These are phyloP conservation scores for Cryphonectria parasitica DNA, from an alignment of 2,329 filamentous ascomycete species.

Conservation along the genomic window DNA sequence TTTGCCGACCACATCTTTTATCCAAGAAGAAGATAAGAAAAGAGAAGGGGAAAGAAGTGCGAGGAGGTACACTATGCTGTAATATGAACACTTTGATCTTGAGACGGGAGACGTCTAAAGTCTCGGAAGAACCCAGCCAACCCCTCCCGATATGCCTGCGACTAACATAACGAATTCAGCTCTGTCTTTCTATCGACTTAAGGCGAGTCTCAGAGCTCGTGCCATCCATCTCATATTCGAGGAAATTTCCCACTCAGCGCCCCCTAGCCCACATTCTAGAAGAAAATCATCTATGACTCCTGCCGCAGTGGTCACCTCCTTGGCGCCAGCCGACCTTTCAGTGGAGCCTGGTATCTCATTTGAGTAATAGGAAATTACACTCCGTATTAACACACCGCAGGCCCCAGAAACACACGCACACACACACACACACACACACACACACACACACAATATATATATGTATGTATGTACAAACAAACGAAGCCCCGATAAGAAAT, in stretches of 20 bases:
- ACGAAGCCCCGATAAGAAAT: neutral
- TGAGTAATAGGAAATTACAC: neutral
- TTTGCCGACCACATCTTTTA: neutral
- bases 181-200: neutral
- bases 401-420: neutral
- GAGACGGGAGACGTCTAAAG: neutral
- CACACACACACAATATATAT: too few species aligned
- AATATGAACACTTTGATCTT: neutral
- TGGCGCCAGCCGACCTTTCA: neutral
- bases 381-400: neutral
- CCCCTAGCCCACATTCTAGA: neutral
- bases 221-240: neutral
- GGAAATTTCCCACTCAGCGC: neutral
- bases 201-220: neutral
- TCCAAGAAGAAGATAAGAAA: neutral
- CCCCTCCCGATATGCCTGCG: neutral
- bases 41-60: neutral
- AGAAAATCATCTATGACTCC: constrained; percentile 10
- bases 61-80: neutral
- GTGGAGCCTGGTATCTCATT: constrained; percentile 12
- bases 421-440: too few species aligned
- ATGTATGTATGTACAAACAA: too few species aligned
- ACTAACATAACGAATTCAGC: neutral
- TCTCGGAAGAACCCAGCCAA: neutral
- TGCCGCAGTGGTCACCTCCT: neutral